A percentile compares a stretch with the other conserved stretches of the same genome.
phyloP scores from a whole-genome alignment of 306 rosid species.

The Arachis hypogaea region DNA sequence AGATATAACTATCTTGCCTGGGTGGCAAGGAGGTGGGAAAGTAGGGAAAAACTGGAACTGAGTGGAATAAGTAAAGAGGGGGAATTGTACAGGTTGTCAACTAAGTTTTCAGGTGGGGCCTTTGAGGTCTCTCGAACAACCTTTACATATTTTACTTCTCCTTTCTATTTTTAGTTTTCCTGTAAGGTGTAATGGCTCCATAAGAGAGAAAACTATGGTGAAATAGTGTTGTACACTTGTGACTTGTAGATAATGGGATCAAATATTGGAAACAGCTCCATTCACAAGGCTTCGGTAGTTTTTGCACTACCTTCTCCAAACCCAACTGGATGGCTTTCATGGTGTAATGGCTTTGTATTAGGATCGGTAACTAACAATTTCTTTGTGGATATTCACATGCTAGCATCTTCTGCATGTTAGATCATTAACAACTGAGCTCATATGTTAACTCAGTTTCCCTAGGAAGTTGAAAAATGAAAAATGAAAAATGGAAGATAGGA shows the following conservation, averaged over 20 bases:
- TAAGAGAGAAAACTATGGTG: not conserved
- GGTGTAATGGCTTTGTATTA: not conserved
- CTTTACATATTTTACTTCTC: not conserved
- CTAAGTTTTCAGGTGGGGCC: not conserved
- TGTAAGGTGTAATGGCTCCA: not conserved
- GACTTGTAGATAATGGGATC: no score
- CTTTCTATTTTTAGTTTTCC: not conserved
- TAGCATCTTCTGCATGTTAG: slow-evolving; percentile 19
- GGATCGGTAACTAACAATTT: not conserved
- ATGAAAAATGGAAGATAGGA: not conserved
- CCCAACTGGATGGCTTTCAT: no score
- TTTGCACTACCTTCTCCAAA: no score
- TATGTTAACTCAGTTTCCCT: slow-evolving; percentile 9
- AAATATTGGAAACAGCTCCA: no score
- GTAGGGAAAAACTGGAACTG: not conserved
- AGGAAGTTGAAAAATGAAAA: not conserved
- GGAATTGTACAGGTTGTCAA: not conserved
- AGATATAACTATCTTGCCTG: not conserved
- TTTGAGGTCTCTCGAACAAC: not conserved
- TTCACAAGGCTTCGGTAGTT: no score
- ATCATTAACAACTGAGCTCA: slow-evolving; percentile 16
- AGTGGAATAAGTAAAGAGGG: not conserved
- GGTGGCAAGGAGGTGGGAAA: not conserved
- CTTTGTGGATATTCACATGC: not conserved
- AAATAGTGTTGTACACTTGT: no score